A percentile compares a stretch with the other conserved stretches of the same genome.
These are phyloP conservation scores for Malassezia arunalokei DNA, from an alignment of 1,284 basidiomycete species.

Conservation along the genomic window DNA sequence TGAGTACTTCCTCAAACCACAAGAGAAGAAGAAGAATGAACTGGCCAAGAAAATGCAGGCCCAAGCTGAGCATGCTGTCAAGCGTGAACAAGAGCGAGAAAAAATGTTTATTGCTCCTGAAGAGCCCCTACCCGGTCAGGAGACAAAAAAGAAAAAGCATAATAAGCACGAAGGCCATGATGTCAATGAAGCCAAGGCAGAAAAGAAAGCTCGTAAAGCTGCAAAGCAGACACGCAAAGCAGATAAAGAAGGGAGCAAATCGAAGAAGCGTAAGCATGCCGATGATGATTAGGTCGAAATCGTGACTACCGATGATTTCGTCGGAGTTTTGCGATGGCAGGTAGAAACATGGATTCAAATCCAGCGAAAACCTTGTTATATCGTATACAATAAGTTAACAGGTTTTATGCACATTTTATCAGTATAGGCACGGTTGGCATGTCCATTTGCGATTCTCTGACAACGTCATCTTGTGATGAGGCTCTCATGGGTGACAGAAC, in stretches of 20 bases:
- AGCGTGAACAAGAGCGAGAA: constrained; percentile 28
- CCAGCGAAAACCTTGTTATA: too few relatives aligned
- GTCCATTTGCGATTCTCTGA: too few relatives aligned
- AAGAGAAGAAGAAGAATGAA: constrained; percentile 55
- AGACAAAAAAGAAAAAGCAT: constrained; percentile 13
- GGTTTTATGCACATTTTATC: too few relatives aligned
- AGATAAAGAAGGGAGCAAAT: constrained; percentile 6
- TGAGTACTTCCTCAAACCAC: constrained; percentile 89
- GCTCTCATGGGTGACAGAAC: too few relatives aligned
- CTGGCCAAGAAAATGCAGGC: constrained; percentile 39
- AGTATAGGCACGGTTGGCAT: too few relatives aligned
- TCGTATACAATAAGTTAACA: too few relatives aligned
- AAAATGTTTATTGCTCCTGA: constrained; percentile 26
- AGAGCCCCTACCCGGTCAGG: constrained; percentile 18
- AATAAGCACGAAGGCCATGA: constrained; percentile 14
- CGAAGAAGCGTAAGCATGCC: constrained; percentile 1
- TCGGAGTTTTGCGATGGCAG: background rate
- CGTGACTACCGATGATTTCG: background rate
- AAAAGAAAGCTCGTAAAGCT: constrained; percentile 6
- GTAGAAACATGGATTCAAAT: too few relatives aligned
- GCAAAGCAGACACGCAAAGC: background rate
- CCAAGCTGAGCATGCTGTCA: constrained; percentile 23
- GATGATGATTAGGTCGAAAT: background rate
- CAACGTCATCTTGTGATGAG: too few relatives aligned
- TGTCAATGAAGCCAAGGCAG: constrained; percentile 13